Evolutionary conservation across 495 filamentous ascomycete genomes (phyloP).

Genomic region (Annulohypoxylon moriforme): DNA sequence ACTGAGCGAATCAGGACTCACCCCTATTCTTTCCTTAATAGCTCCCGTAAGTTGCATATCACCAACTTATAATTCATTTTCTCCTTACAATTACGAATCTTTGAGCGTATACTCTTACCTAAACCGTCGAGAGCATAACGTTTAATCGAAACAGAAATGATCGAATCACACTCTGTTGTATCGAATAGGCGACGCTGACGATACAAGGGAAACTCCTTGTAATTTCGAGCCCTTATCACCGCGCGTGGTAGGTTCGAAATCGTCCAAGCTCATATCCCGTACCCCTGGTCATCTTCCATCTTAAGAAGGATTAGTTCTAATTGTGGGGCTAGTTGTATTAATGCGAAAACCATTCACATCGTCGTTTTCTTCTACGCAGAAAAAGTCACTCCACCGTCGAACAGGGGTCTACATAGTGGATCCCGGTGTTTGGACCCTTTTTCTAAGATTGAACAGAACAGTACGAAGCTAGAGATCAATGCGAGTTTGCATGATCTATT

Average conservation of each 20-base stretch:
- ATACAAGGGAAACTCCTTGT: conserved; percentile 32
- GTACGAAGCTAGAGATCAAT: conserved; percentile 36
- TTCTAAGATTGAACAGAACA: conserved; percentile 40
- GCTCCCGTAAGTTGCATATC: conserved; percentile 34
- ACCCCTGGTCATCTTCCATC: conserved; percentile 26
- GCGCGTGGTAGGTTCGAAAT: conserved; percentile 33
- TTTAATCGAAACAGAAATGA: conserved; percentile 26
- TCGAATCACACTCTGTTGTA: conserved; percentile 29
- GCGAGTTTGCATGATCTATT: conserved; percentile 28
- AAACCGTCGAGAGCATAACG: conserved; percentile 22
- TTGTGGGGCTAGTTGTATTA: conserved; percentile 46
- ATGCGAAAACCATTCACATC: conserved; percentile 42
- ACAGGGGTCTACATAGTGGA: conserved; percentile 39
- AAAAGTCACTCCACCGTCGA: conserved; percentile 41
- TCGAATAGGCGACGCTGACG: conserved; percentile 21
- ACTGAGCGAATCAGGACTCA: conserved; percentile 2
- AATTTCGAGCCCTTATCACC: conserved; percentile 39
- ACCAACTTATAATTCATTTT: conserved; percentile 15
- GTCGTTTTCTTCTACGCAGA: conserved; percentile 35
- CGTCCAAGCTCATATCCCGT: conserved; percentile 36
- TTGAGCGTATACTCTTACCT: conserved; percentile 7
- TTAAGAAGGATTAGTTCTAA: conserved; percentile 42
- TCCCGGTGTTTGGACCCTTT: conserved; percentile 45
- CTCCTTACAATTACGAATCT: conserved; percentile 16
- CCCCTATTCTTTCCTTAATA: conserved; percentile 20